These are phyloP conservation scores for Pseudogymnoascus sp. DNA, from an alignment of 2,329 filamentous ascomycete species.

Conservation along the genomic window DNA sequence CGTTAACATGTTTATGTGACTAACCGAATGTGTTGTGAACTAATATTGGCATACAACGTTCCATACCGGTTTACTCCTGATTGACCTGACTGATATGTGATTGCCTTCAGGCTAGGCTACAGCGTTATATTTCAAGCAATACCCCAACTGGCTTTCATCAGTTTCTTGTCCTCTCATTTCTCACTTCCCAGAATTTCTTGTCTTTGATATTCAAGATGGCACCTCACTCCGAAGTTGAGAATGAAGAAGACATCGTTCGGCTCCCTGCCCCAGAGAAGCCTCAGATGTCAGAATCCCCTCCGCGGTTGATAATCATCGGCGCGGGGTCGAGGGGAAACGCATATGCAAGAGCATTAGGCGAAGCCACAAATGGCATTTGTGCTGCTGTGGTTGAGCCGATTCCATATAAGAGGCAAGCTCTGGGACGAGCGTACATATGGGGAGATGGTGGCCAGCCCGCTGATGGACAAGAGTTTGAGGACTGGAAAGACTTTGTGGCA, in stretches of 20 bases:
- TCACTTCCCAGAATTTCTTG: neutral
- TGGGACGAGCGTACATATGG: conserved; percentile 71
- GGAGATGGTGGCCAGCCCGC: conserved; percentile 35
- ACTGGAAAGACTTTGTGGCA: conserved; percentile 68
- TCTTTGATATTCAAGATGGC: conserved; percentile 12
- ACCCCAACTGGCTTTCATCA: neutral
- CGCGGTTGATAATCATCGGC: conserved; percentile 70
- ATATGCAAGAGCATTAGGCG: conserved; percentile 62
- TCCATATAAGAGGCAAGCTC: conserved; percentile 62
- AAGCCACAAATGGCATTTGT: conserved; percentile 59
- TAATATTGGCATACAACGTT: neutral
- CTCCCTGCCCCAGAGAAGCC: conserved; percentile 24
- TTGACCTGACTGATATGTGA: neutral
- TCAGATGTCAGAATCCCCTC: conserved; percentile 36
- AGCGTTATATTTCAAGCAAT: neutral
- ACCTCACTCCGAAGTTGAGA: conserved; percentile 11
- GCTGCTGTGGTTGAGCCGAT: conserved; percentile 76
- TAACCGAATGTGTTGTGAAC: neutral
- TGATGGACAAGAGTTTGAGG: conserved; percentile 60
- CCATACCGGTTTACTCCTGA: neutral
- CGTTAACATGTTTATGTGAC: neutral
- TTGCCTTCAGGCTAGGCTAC: neutral
- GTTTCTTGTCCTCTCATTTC: neutral
- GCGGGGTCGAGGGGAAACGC: conserved; percentile 70
- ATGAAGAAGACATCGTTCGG: conserved; percentile 12